Percentiles rank a stretch among this genome's conserved stretches.
Conservation (phyloP, 2,329 filamentous ascomycete genomes). For the Claviceps sp. region DNA sequence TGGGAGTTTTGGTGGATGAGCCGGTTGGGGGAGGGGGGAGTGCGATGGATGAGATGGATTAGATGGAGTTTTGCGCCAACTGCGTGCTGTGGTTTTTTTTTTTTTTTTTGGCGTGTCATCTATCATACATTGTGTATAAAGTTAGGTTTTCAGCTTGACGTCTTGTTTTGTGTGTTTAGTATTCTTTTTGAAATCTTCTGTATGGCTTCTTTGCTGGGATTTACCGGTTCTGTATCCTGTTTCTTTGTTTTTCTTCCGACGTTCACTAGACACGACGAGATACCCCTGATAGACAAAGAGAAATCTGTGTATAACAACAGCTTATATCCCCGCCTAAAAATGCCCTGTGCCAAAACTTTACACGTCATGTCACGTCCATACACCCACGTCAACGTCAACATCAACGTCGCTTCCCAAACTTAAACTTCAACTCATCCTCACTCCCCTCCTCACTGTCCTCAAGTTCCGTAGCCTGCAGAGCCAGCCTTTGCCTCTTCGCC, state of each 20-base stretch:
- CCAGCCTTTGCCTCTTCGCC: constrained; percentile 19
- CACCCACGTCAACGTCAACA: constrained; percentile 15
- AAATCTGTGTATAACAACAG: neutral
- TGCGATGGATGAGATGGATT: constrained; percentile 51
- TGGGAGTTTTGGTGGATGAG: constrained; percentile 51
- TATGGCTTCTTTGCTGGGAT: neutral
- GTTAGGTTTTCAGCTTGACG: too few relatives aligned
- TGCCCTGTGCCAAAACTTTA: neutral
- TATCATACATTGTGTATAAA: too few relatives aligned
- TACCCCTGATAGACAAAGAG: constrained; percentile 4
- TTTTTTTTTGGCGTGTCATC: neutral
- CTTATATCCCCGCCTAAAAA: neutral
- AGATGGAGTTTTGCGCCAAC: constrained; percentile 1
- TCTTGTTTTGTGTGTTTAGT: neutral
- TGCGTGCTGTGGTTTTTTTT: too few relatives aligned
- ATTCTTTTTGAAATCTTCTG: too few relatives aligned
- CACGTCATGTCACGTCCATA: too few relatives aligned
- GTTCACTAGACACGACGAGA: neutral
- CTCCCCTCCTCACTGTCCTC: constrained; percentile 35
- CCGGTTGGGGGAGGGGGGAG: constrained; percentile 24
- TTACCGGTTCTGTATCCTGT: neutral
- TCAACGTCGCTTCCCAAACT: constrained; percentile 37
- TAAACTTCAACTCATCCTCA: constrained; percentile 43
- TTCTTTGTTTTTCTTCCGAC: neutral
- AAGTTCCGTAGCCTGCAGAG: constrained; percentile 21